Base-by-base conservation (phyloP, 2,329 filamentous ascomycete genomes). In the Colletotrichum coccodes region DNA sequence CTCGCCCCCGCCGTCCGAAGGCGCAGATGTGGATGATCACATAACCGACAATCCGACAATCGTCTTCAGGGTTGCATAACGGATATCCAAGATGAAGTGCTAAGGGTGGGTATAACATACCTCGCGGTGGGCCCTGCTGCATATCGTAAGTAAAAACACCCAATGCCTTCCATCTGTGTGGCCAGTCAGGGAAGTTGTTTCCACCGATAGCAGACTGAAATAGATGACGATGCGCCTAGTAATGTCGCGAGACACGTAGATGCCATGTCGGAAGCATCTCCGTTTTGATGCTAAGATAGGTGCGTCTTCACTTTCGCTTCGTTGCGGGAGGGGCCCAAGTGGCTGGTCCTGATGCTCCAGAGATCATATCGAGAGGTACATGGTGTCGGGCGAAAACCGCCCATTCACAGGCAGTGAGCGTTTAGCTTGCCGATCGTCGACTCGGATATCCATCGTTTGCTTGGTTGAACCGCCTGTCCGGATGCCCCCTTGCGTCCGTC, bases 191-290 rank as follows among this genome's bases (percentile, higher is more conserved):
- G 38, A 34, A 23, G 53, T 9, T 28, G 21, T 64, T 44, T 47
- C 56, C 23, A 32, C 53, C 36, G 34, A 42, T 57, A n/a, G 26
- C 40, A 50, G 21, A 52, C 50, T 16, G 54, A 60, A 36, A 34
- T 60, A 65, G 53, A 40, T 65, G 65, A 68, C 23, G 40, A 65
- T 56, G 61, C 60, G 54, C 65, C 47, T 54, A 54, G 21, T 34
- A 65, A 65, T 59, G 54, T 56, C 49, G 38, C 6, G 34, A 21
- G 36, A 58, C 38, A 32, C 38, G 60, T 52, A 59, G 30, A 49
- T 14, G 32, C 44, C 59, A 49, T 50, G 59, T 42, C 58, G 46
- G 34, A 44, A 40, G 58, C 46, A 50, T 49, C 44, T 50, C n/a
- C 58, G 23, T 50, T 26, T 32, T 34, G 3, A 26, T 28, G 58